Evolutionary conservation across 306 rosid genomes (phyloP), one percentile per base, ranked within the genome.

Genomic region (Elaeagnus macrophylla): DNA sequence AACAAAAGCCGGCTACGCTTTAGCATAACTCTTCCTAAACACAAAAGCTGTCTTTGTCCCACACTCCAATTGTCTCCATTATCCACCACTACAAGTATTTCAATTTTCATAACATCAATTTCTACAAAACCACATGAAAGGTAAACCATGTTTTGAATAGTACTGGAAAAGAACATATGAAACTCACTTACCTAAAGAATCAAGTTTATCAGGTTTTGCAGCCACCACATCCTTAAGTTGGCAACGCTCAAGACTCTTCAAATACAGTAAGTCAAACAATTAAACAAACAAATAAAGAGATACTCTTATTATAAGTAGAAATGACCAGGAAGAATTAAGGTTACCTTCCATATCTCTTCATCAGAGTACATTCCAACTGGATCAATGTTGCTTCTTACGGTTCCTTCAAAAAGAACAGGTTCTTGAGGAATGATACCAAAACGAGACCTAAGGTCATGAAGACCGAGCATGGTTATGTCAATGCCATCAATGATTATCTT

Each of bases 1-100:
- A 91, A 91, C 78, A 91, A 63, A 13, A 91, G 66, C 11, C 84
- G 68, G 74, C 99, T 87, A 60, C 58, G 83, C 77, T 91, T 91
- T 35, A 91, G 87, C 95, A 91, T 86, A 2, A 91, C 96, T 54
- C 99, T 60, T 38, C 96, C 96, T 57, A 91, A 68, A 65, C 99
- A 91, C 8, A 91, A 86, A 53, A 91, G 85, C 65, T 91, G 99
- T 70, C 96, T 84, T 67, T 91, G 96, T 51, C 99, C 99, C 64
- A 91, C 99, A 44, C 99, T 91, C 99, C 99, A 91, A 61, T 91
- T 91, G 64, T 84, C 99, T 65, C 99, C 99, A 50, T 71, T 70
- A 54, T 88, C 89, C 54, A 74, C 87, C 77, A 87, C 99, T 91
- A 41, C 37, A 42, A 37, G 32, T 25, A 2, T 25, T 25, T 5